Evolutionary conservation across 148 eudicot species (phyloP).

Genomic region (Pharnaceum exiguum): DNA sequence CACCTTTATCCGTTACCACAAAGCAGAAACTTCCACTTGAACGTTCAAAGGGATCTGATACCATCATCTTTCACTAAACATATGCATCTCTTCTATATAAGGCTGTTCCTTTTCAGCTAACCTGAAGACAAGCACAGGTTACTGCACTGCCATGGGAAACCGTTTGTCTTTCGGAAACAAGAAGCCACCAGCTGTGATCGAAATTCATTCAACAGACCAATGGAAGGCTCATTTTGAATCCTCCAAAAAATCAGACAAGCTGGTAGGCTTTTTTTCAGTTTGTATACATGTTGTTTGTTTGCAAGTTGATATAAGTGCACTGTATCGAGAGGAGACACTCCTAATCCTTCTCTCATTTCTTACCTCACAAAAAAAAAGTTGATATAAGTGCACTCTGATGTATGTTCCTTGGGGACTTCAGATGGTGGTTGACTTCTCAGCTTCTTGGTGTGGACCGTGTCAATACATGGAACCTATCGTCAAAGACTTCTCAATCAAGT

Average conservation of each 20-base stretch:
- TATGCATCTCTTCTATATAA: neutral
- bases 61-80: neutral
- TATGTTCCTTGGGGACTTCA: too few relatives aligned
- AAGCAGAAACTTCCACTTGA: neutral
- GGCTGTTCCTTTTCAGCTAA: neutral
- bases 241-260: conserved; percentile 36
- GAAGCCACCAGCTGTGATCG: conserved; percentile 2
- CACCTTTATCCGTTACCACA: neutral
- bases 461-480: conserved; percentile 54
- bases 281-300: neutral
- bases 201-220: conserved; percentile 17
- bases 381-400: too few relatives aligned
- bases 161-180: neutral
- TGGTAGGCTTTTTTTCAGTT: conserved; percentile 26
- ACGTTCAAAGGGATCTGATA: conserved; percentile 14
- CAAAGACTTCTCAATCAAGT: conserved; percentile 54
- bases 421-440: conserved; percentile 61
- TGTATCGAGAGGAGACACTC: too few relatives aligned
- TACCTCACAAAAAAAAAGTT: too few relatives aligned
- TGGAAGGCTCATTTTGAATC: conserved; percentile 23
- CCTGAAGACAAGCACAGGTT: too few relatives aligned
- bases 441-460: conserved; percentile 91
- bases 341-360: too few relatives aligned
- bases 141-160: conserved; percentile 18
- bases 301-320: too few relatives aligned